These are phyloP conservation scores for Neonectria sp. DNA, from an alignment of 2,329 filamentous ascomycete species.

Conservation along the genomic window DNA sequence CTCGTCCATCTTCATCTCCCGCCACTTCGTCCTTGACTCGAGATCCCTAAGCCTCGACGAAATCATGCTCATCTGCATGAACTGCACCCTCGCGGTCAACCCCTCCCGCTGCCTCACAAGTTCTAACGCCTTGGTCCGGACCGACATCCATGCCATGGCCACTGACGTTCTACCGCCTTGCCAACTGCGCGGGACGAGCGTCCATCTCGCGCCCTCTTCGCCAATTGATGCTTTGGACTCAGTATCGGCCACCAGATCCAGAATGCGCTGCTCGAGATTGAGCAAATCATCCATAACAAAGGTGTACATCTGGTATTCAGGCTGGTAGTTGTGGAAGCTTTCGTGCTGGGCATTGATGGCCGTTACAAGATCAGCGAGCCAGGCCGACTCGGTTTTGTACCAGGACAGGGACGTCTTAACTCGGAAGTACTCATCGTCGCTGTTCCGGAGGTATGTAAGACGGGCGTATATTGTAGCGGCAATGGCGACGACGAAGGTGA, in stretches of 20 bases:
- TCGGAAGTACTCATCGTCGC: conserved; percentile 63
- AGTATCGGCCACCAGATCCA: conserved; percentile 62
- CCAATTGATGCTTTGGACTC: conserved; percentile 50
- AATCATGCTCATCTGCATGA: conserved; percentile 65
- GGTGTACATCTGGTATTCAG: conserved; percentile 63
- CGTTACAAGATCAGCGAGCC: conserved; percentile 59
- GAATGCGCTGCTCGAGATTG: conserved; percentile 59
- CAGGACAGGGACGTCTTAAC: conserved; percentile 63
- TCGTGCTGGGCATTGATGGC: conserved; percentile 48
- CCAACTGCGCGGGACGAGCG: conserved; percentile 56
- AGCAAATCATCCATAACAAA: conserved; percentile 64
- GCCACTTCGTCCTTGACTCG: conserved; percentile 51
- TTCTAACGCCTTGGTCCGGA: conserved; percentile 61
- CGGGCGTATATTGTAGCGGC: conserved; percentile 60
- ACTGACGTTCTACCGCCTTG: conserved; percentile 55
- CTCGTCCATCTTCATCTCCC: conserved; percentile 50
- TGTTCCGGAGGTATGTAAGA: conserved; percentile 61
- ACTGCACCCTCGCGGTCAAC: conserved; percentile 61
- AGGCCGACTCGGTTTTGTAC: conserved; percentile 65
- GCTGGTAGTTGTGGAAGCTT: conserved; percentile 43
- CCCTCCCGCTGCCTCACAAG: conserved; percentile 62
- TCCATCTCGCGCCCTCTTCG: conserved; percentile 52
- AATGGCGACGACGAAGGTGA: conserved; percentile 64
- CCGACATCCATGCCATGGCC: conserved; percentile 62
- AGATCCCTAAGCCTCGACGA: conserved; percentile 58